Conservation (phyloP, 768 basidiomycete genomes). For the Cyclocybe aegerita region DNA sequence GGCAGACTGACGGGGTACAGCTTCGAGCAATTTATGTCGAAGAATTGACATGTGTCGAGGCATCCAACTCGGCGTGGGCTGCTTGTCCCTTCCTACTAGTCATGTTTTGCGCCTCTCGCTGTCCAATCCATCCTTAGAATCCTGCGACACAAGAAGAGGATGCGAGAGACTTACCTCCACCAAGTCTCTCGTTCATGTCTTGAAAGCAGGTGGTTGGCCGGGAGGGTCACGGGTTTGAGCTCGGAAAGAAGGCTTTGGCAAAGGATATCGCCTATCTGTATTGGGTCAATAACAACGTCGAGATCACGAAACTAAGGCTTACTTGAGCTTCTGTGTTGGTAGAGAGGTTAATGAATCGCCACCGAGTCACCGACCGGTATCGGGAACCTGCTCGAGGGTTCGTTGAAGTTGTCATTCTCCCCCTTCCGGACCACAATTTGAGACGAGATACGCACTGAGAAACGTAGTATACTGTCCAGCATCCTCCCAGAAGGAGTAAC, state of each 20-base stretch:
- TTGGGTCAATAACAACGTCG: background rate
- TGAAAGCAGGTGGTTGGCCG: conserved; percentile 64
- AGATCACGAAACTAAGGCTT: conserved; percentile 10
- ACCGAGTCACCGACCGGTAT: conserved; percentile 87
- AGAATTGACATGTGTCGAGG: too few relatives aligned
- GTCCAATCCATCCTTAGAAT: too few relatives aligned
- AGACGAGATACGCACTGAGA: conserved; percentile 28
- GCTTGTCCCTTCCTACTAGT: too few relatives aligned
- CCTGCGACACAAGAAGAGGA: too few relatives aligned
- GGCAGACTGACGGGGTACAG: too few relatives aligned
- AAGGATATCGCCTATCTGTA: conserved; percentile 43
- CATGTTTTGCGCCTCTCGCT: too few relatives aligned
- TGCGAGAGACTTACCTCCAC: too few relatives aligned
- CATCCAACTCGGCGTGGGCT: too few relatives aligned
- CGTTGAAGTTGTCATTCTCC: background rate
- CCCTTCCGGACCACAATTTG: background rate
- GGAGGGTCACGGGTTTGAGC: conserved; percentile 55
- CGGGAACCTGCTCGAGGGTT: conserved; percentile 82
- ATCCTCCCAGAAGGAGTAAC: background rate
- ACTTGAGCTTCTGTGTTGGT: conserved; percentile 57
- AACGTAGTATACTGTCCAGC: conserved; percentile 11
- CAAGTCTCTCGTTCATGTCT: conserved; percentile 18
- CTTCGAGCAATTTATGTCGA: too few relatives aligned
- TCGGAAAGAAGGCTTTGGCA: conserved; percentile 48
- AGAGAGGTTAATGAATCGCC: conserved; percentile 84